Evolutionary conservation across 2,329 filamentous ascomycete species (phyloP).

Genomic region (Fusarium torulosum): DNA sequence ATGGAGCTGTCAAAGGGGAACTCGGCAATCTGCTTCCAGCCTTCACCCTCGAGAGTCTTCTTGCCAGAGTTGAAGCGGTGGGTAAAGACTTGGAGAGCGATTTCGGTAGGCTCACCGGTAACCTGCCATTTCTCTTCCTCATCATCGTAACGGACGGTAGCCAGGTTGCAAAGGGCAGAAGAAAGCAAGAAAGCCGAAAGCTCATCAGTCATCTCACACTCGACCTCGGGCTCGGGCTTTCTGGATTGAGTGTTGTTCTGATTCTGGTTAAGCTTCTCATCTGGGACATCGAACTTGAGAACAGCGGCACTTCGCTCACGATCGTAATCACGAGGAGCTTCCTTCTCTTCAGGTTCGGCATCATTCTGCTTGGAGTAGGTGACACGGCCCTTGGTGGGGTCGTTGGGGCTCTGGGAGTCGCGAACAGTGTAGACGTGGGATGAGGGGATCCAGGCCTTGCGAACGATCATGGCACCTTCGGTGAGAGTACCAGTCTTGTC

Average conservation of each 20-base stretch:
- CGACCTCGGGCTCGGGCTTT: slow-evolving; percentile 50
- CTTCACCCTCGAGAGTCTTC: slow-evolving; percentile 62
- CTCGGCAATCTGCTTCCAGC: slow-evolving; percentile 76
- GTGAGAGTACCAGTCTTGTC: slow-evolving; percentile 80
- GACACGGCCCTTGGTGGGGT: slow-evolving; percentile 70
- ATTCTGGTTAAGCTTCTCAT: slow-evolving; percentile 62
- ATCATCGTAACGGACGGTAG: slow-evolving; percentile 68
- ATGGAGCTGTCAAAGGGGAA: slow-evolving; percentile 84
- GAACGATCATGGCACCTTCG: slow-evolving; percentile 76
- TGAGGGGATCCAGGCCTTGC: slow-evolving; percentile 73
- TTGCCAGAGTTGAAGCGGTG: slow-evolving; percentile 74
- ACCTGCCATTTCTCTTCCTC: slow-evolving; percentile 72
- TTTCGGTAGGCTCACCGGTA: slow-evolving; percentile 79
- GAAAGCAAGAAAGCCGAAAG: slow-evolving; percentile 66
- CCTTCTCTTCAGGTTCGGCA: slow-evolving; percentile 50
- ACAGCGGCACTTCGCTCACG: slow-evolving; percentile 70
- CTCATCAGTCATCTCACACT: slow-evolving; percentile 63
- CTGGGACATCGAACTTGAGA: slow-evolving; percentile 73
- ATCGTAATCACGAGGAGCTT: slow-evolving; percentile 67
- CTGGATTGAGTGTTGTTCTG: slow-evolving; percentile 44
- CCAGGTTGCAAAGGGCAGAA: slow-evolving; percentile 74
- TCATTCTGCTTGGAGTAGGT: slow-evolving; percentile 58
- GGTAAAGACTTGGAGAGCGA: slow-evolving; percentile 81
- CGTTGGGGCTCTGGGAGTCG: slow-evolving; percentile 69
- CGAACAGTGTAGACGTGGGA: slow-evolving; percentile 70